Evolutionary conservation across 2,329 filamentous ascomycete genomes (phyloP).

Genomic region (Sphaceloma murrayae): DNA sequence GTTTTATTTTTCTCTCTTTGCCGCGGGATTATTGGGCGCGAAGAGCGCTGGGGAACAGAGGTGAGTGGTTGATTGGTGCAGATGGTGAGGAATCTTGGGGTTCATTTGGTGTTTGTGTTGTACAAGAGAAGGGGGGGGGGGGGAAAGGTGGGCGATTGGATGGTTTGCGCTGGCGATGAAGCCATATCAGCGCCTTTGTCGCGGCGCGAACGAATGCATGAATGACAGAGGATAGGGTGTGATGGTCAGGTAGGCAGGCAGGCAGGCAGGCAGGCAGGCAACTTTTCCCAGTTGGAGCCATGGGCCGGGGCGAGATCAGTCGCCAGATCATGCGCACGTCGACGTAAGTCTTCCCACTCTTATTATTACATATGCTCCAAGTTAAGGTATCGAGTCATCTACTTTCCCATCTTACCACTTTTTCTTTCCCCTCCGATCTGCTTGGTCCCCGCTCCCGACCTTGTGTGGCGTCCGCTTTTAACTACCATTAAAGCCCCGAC

Average conservation of each 20-base stretch:
- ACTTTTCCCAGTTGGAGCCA: no score
- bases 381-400: no score
- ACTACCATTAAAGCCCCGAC: constrained; percentile 1
- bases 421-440: constrained; percentile 1
- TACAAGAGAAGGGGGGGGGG: neutral
- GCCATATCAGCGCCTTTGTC: no score
- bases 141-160: neutral
- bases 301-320: neutral
- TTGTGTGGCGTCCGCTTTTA: constrained; percentile 12
- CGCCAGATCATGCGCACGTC: constrained; percentile 7
- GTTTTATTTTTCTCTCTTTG: neutral
- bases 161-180: no score
- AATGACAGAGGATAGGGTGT: no score
- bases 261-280: no score
- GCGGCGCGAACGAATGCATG: no score
- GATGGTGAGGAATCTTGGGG: no score
- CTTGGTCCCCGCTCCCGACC: constrained; percentile 2
- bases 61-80: neutral
- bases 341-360: constrained; percentile 3
- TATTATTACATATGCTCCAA: no score
- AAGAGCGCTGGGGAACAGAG: no score
- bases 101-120: no score
- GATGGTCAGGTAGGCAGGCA: no score
- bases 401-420: constrained; percentile 14
- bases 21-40: constrained; percentile 14